These are phyloP conservation scores for Casuarina equisetifolia DNA, from an alignment of 306 rosid genomes.

Conservation along the genomic window DNA sequence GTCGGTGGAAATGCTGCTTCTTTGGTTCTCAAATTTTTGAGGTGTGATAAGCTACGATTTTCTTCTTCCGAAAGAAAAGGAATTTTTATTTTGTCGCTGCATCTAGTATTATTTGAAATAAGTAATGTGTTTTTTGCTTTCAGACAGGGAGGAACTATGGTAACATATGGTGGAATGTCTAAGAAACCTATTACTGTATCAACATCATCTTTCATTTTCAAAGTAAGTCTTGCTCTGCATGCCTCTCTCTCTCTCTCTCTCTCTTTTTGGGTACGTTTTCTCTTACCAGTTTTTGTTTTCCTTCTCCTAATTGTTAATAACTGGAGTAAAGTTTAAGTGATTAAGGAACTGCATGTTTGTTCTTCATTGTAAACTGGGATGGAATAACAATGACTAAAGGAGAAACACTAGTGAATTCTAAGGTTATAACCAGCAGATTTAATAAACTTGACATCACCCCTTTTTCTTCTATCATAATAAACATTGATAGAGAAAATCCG, in stretches of 20 bases:
- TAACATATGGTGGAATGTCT: conserved; percentile 98
- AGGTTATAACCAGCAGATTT: neutral
- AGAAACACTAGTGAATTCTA: neutral
- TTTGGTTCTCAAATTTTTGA: conserved; percentile 79
- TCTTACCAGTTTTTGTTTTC: neutral
- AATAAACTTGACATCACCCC: conserved; percentile 3
- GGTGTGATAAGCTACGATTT: conserved; percentile 45
- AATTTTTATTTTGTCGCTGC: conserved; percentile 8
- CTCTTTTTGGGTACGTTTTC: too few species aligned
- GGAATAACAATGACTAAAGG: neutral
- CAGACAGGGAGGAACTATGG: conserved; percentile 87
- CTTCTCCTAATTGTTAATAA: conserved; percentile 11
- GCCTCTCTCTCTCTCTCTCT: neutral
- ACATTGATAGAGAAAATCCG: neutral
- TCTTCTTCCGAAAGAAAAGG: neutral
- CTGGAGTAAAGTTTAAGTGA: neutral
- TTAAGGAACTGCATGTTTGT: conserved; percentile 10
- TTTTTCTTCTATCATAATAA: neutral
- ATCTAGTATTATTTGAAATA: conserved; percentile 9
- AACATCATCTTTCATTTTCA: conserved; percentile 88
- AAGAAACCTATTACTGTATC: conserved; percentile 76
- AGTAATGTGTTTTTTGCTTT: conserved; percentile 20
- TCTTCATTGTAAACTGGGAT: neutral
- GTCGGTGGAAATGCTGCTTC: conserved; percentile 95
- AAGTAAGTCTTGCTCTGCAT: conserved; percentile 42